Conservation (phyloP, 1,139 yeast genomes). For the Pichia norvegensis region DNA sequence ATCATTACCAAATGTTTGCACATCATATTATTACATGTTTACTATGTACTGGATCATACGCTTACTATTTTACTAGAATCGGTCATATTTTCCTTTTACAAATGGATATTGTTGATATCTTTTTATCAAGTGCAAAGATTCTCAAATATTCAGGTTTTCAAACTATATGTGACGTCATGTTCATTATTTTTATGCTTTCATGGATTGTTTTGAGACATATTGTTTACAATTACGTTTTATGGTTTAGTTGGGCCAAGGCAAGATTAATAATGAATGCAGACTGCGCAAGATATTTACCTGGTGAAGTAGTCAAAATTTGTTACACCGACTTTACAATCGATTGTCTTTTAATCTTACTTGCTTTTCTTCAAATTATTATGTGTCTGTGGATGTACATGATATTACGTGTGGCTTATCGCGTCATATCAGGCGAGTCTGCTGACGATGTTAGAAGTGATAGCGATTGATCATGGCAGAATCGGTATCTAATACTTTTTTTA, state of each 20-base stretch:
- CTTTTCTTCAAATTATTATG: constrained; percentile 59
- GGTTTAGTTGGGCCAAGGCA: constrained; percentile 40
- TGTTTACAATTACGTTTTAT: constrained; percentile 59
- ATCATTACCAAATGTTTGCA: constrained; percentile 76
- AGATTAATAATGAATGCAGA: constrained; percentile 34
- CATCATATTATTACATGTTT: constrained; percentile 78
- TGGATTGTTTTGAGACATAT: constrained; percentile 77
- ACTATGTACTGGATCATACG: constrained; percentile 65
- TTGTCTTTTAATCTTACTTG: constrained; percentile 48
- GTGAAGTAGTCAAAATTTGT: constrained; percentile 35
- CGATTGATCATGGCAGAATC: constrained; percentile 35
- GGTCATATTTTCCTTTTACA: constrained; percentile 72
- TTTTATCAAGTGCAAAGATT: constrained; percentile 66
- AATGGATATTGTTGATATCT: constrained; percentile 79
- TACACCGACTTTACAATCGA: constrained; percentile 48
- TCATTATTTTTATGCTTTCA: constrained; percentile 53
- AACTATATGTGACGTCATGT: constrained; percentile 58
- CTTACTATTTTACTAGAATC: constrained; percentile 61
- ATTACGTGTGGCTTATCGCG: constrained; percentile 58
- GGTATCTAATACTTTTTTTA: neutral
- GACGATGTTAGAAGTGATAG: constrained; percentile 84
- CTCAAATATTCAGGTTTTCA: constrained; percentile 62
- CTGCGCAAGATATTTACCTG: constrained; percentile 28
- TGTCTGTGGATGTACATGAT: constrained; percentile 73
- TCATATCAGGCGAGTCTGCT: constrained; percentile 61